Percentiles rank a stretch among this genome's conserved stretches.
phyloP scores from a whole-genome alignment of 495 filamentous ascomycete genomes.

The Neurospora terricola region DNA sequence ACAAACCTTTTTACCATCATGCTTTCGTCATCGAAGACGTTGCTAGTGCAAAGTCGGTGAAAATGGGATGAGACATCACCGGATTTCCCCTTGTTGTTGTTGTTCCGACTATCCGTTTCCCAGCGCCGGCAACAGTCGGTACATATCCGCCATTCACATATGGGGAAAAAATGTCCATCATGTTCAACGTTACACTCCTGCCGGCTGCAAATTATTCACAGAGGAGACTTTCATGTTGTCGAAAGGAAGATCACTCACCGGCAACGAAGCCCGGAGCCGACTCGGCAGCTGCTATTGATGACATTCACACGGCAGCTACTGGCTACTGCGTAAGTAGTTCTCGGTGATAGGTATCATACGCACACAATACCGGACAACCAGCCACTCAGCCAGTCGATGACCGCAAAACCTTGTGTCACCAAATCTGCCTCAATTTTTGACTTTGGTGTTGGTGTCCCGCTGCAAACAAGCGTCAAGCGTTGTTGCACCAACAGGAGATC shows the following conservation, averaged over 20 bases:
- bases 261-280: not conserved
- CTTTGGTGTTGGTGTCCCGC: not conserved
- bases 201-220: not conserved
- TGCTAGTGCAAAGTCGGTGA: not conserved
- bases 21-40: not conserved
- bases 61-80: not conserved
- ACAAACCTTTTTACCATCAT: not conserved
- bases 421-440: not conserved
- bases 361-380: not conserved
- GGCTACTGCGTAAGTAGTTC: not conserved
- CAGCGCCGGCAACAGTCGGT: not conserved
- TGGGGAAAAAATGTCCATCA: not conserved
- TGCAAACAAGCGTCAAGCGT: not conserved
- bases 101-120: not conserved
- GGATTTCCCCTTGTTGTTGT: not conserved
- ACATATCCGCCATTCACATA: not conserved
- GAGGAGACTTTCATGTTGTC: not conserved
- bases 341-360: not conserved
- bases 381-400: not conserved
- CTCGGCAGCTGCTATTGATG: not conserved
- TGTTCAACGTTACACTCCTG: not conserved
- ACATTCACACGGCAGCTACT: not conserved
- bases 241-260: not conserved
- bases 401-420: not conserved
- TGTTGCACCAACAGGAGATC: not conserved